Percentiles rank a stretch among this genome's conserved stretches.
Conservation (phyloP, 1,284 basidiomycete genomes). For the Gomphus bonarii region DNA sequence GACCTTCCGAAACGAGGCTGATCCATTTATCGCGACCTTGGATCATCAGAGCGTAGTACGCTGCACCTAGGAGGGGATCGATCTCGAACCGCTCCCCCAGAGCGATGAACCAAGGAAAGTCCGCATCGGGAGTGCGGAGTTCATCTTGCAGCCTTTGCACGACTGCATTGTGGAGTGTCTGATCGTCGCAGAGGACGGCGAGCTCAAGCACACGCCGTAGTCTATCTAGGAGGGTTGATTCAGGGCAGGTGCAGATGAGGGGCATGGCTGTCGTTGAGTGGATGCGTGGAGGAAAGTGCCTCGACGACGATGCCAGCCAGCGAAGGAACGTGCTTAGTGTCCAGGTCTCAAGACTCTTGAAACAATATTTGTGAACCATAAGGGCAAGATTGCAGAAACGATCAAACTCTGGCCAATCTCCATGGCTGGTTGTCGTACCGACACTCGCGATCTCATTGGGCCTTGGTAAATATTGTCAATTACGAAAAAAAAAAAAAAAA, state of each 20-base stretch:
- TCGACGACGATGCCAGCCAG: slow-evolving; percentile 33
- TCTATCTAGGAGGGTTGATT: slow-evolving; percentile 27
- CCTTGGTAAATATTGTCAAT: slow-evolving; percentile 22
- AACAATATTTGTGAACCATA: slow-evolving; percentile 56
- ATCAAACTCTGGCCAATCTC: slow-evolving; percentile 27
- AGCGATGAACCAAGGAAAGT: slow-evolving; percentile 57
- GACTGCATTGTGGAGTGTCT: slow-evolving; percentile 45
- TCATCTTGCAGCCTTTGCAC: slow-evolving; percentile 43
- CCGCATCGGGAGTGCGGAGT: slow-evolving; percentile 46
- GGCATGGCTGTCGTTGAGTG: slow-evolving; percentile 21
- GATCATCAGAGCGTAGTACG: slow-evolving; percentile 61
- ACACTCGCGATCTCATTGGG: slow-evolving; percentile 40
- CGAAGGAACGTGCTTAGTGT: slow-evolving; percentile 54
- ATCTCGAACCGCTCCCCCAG: slow-evolving; percentile 57
- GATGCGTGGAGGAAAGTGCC: slow-evolving; percentile 32
- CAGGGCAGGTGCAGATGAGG: slow-evolving; percentile 17
- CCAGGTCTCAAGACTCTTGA: slow-evolving; percentile 61
- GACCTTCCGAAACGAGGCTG: slow-evolving; percentile 28
- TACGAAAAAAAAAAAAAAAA: too few species aligned
- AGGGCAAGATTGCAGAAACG: slow-evolving; percentile 51
- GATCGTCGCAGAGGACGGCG: slow-evolving; percentile 53
- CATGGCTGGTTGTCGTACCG: slow-evolving; percentile 33
- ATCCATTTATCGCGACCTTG: slow-evolving; percentile 31
- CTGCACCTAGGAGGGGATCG: slow-evolving; percentile 42
- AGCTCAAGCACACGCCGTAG: slow-evolving; percentile 49